Conservation (phyloP, 208 protist genomes). For the Acanthamoeba royreba region DNA sequence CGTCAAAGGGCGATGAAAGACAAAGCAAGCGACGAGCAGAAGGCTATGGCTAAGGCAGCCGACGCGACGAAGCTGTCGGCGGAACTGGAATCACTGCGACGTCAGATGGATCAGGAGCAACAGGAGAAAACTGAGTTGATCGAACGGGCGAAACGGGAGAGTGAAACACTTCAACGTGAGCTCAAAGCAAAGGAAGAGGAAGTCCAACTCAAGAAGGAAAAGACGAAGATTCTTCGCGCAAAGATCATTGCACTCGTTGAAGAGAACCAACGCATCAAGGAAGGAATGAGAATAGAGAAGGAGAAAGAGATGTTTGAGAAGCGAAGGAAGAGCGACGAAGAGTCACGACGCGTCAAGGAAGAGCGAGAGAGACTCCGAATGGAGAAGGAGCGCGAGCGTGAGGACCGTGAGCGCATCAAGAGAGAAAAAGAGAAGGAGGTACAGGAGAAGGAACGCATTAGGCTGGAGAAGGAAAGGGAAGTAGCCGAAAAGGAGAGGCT, state of each 20-base stretch:
- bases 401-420: background rate
- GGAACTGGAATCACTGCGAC: background rate
- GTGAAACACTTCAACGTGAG: background rate
- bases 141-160: background rate
- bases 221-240: background rate
- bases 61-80: background rate
- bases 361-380: background rate
- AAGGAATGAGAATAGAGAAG: background rate
- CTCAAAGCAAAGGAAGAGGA: background rate
- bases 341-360: background rate
- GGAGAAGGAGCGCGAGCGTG: slow-evolving; percentile 17
- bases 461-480: background rate
- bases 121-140: background rate
- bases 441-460: slow-evolving; percentile 20
- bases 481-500: background rate
- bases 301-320: background rate
- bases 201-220: background rate
- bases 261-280: slow-evolving; percentile 4
- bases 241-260: background rate
- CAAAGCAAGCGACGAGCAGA: background rate
- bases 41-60: background rate
- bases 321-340: background rate
- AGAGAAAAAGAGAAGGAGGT: slow-evolving; percentile 42
- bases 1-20: background rate
- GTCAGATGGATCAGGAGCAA: background rate